These are phyloP conservation scores for Ustilago xerochloae DNA, from an alignment of 1,284 basidiomycete species.

Conservation along the genomic window DNA sequence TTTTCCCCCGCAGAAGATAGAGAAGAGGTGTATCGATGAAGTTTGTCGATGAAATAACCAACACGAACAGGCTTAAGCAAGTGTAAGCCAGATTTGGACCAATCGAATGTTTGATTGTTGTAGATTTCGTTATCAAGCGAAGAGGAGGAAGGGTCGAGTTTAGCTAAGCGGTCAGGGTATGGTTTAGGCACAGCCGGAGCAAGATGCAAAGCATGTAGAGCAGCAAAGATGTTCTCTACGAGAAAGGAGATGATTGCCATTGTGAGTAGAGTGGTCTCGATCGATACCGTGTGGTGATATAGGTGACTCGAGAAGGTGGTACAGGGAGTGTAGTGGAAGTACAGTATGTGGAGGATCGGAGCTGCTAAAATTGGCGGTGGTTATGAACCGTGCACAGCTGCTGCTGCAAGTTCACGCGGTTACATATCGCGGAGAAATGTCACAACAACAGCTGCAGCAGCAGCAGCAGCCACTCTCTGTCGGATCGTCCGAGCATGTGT, in stretches of 20 bases:
- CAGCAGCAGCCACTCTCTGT: no score
- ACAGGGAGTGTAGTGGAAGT: background rate
- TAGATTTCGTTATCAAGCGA: conserved; percentile 49
- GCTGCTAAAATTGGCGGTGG: background rate
- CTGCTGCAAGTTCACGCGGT: no score
- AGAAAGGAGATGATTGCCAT: conserved; percentile 4
- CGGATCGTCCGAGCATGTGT: no score
- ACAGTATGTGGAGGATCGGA: background rate
- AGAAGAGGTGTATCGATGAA: conserved; percentile 6
- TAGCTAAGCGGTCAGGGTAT: conserved; percentile 57
- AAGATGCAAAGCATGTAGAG: conserved; percentile 29
- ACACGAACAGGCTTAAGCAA: conserved; percentile 45
- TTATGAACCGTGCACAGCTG: background rate
- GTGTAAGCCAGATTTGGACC: conserved; percentile 26
- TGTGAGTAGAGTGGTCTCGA: background rate
- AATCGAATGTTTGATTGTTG: conserved; percentile 33
- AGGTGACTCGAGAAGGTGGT: background rate
- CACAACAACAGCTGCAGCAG: no score
- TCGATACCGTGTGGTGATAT: background rate
- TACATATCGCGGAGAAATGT: background rate
- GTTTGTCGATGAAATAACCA: conserved; percentile 41
- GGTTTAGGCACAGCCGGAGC: conserved; percentile 48
- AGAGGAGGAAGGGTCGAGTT: conserved; percentile 57
- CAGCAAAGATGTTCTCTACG: conserved; percentile 16
- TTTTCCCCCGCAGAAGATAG: background rate